phyloP scores from a whole-genome alignment of 768 basidiomycete species.

The Podaxis sp. region DNA sequence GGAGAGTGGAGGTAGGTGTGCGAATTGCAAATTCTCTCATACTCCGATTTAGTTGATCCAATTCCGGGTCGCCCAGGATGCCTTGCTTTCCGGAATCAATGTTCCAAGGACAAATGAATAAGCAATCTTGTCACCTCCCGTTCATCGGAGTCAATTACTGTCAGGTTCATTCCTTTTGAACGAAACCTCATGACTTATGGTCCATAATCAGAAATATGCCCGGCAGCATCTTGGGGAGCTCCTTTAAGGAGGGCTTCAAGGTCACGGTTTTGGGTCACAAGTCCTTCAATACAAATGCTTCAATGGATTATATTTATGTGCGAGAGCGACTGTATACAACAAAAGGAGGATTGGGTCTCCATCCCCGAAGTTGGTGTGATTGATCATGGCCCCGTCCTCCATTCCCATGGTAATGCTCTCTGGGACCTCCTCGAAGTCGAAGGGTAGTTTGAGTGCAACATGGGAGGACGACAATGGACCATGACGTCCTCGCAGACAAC shows the following conservation, averaged over 20 bases:
- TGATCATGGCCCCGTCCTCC: slow-evolving; percentile 10
- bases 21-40: too few relatives aligned
- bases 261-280: background rate
- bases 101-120: too few relatives aligned
- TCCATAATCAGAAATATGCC: background rate
- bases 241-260: background rate
- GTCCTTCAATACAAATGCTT: background rate
- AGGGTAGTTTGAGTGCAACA: slow-evolving; percentile 6
- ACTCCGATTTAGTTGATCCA: too few relatives aligned
- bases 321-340: background rate
- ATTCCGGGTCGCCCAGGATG: too few relatives aligned
- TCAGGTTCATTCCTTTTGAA: too few relatives aligned
- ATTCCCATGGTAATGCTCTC: slow-evolving; percentile 9
- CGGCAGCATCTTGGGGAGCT: background rate
- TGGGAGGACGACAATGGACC: background rate
- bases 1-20: too few relatives aligned
- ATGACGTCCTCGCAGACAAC: background rate
- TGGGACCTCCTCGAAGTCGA: slow-evolving; percentile 5
- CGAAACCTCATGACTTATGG: too few relatives aligned
- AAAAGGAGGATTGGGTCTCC: background rate
- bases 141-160: too few relatives aligned
- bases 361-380: background rate
- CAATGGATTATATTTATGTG: background rate
- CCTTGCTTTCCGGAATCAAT: too few relatives aligned
- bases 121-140: too few relatives aligned